Conservation (phyloP, 768 basidiomycete species). For the Steccherinum ochraceum region DNA sequence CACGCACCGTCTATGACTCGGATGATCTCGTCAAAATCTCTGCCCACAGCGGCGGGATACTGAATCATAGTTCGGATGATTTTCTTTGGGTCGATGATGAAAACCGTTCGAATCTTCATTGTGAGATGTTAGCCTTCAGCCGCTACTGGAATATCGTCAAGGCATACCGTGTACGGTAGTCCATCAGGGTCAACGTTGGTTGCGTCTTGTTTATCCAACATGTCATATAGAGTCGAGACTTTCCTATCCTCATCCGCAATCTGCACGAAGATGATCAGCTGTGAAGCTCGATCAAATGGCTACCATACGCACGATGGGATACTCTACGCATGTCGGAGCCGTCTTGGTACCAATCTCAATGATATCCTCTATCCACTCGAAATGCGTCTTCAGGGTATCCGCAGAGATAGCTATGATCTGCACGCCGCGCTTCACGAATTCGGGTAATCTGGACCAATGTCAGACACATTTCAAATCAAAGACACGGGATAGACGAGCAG, state of each 20-base stretch:
- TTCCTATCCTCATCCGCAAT: constrained; percentile 89
- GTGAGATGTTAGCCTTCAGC: constrained; percentile 1
- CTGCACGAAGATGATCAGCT: constrained; percentile 27
- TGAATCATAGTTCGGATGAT: constrained; percentile 83
- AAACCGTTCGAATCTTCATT: constrained; percentile 84
- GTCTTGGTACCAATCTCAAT: constrained; percentile 65
- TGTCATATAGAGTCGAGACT: constrained; percentile 83
- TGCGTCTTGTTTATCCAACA: constrained; percentile 92
- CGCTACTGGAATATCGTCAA: neutral
- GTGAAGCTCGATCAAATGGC: neutral
- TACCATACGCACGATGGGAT: constrained; percentile 72
- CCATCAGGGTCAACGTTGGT: constrained; percentile 84
- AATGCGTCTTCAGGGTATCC: constrained; percentile 80
- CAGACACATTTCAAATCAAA: neutral
- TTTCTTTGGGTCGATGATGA: constrained; percentile 95
- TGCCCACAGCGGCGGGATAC: constrained; percentile 94
- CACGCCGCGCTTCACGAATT: constrained; percentile 82
- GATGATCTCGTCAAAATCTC: constrained; percentile 77
- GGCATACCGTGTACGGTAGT: constrained; percentile 81
- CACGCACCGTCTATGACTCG: constrained; percentile 24
- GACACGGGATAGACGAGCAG: too few species aligned
- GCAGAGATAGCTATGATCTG: constrained; percentile 94
- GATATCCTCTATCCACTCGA: constrained; percentile 87
- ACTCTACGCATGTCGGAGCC: constrained; percentile 71
- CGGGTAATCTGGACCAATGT: constrained; percentile 48